Base-by-base conservation (phyloP, 2,329 filamentous ascomycete species). In the Trichoderma sp. region DNA sequence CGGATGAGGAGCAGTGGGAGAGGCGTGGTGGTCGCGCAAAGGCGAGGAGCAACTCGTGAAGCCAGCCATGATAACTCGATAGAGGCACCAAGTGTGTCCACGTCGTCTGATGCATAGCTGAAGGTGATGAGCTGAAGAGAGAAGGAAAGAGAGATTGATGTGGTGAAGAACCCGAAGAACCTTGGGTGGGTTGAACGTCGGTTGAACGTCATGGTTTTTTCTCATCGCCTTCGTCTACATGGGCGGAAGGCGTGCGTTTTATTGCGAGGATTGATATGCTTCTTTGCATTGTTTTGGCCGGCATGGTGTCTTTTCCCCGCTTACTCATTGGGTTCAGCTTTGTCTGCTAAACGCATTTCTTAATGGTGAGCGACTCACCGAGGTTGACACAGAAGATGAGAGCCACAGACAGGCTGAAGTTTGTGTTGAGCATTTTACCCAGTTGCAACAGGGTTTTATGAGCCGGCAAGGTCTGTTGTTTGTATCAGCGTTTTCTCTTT, bases 1-100 rank as follows among this genome's bases (percentile, higher is more conserved):
- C 83, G 1, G 82, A 83, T 4, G 82, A 84, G 39, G 81, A 84
- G 28, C 74, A 76, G n/a, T 63, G 73, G 7, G 80, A 81, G 28
- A 76, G 74, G 2, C 76, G 79, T 71, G 75, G 74, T 11, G 72
- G 75, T 7, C 80, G 76, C 59, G 75, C 72, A 36, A 80, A 68
- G 34, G 39, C 30, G 26, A 67, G 28, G n/a, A 73, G 53, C 30
- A 69, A 30, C 39, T 67, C 32, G 28, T 59, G n/a, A 68, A 2
- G 1, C 9, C 11, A 5, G 8, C 28, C 17, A 12, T 20, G 9
- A 17, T 32, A 12, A 57, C 11, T 17, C 15, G 6, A 28, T 7
- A 50, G 15, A 13, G 12, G 9, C 15, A 15, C 9, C 28, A 6
- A n/a, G 55, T 30, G 55, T 30, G 59, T 26, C n/a, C 6, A 34